phyloP scores from a whole-genome alignment of 169 alveolate species.

The Prorocentrum cordatum region DNA sequence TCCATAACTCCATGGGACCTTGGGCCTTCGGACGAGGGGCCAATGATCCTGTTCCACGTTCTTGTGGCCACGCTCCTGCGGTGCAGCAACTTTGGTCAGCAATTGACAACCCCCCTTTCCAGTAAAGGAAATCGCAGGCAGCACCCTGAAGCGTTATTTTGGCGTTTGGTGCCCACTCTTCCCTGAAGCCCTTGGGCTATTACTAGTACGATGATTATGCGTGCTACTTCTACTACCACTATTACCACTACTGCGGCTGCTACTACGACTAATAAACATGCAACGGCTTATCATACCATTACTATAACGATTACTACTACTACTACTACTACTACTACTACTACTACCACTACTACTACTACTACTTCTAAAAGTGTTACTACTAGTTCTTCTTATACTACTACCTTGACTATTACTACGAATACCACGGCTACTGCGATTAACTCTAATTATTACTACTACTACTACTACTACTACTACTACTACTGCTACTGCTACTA shows the following conservation, averaged over 20 bases:
- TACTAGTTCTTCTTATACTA: too few species aligned
- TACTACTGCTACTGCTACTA: constrained; percentile 4
- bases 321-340: background rate
- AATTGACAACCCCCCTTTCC: too few species aligned
- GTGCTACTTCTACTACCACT: background rate
- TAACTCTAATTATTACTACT: too few species aligned
- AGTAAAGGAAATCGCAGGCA: too few species aligned
- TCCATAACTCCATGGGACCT: too few species aligned
- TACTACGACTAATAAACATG: background rate
- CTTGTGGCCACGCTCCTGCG: too few species aligned
- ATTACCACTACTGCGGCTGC: background rate
- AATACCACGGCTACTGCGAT: background rate
- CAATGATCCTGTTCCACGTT: too few species aligned
- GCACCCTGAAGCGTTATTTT: too few species aligned
- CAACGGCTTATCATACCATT: background rate
- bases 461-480: background rate
- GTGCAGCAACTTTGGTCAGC: too few species aligned
- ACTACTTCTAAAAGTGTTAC: background rate
- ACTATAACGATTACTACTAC: background rate
- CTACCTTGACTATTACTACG: background rate
- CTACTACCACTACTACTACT: background rate
- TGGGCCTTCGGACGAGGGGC: too few species aligned
- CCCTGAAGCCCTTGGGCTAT: too few species aligned
- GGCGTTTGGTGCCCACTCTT: too few species aligned
- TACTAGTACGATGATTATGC: background rate